phyloP scores from a whole-genome alignment of 495 filamentous ascomycete species.

The Penicillium taxi region DNA sequence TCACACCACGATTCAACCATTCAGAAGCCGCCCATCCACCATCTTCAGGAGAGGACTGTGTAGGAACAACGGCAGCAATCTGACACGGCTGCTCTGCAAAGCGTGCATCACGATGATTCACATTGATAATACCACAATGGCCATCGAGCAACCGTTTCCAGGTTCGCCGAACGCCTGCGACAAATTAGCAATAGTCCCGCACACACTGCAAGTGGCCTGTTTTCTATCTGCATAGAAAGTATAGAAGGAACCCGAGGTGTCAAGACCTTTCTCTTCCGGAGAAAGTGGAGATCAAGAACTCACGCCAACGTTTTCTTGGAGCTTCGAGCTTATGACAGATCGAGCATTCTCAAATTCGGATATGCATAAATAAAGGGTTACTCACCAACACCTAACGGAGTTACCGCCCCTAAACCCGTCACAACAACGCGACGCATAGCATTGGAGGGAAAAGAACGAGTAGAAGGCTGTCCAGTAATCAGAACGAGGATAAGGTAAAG shows the following conservation, averaged over 20 bases:
- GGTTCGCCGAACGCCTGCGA: constrained; percentile 57
- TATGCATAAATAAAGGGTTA: constrained; percentile 3
- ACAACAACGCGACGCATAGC: constrained; percentile 90
- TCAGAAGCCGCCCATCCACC: constrained; percentile 66
- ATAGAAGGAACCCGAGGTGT: constrained; percentile 8
- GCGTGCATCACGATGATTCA: constrained; percentile 46
- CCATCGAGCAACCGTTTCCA: constrained; percentile 77
- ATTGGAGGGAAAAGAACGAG: constrained; percentile 19
- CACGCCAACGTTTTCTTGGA: neutral
- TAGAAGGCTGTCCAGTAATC: too few relatives aligned
- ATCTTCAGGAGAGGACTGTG: constrained; percentile 47
- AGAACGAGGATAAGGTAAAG: constrained; percentile 9
- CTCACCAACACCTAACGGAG: constrained; percentile 77
- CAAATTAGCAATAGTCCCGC: neutral
- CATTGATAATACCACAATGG: constrained; percentile 70
- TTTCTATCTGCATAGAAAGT: neutral
- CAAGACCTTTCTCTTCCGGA: constrained; percentile 22
- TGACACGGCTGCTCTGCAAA: constrained; percentile 70
- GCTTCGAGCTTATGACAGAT: neutral
- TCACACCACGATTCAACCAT: constrained; percentile 58
- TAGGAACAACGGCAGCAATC: constrained; percentile 78
- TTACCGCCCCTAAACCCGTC: constrained; percentile 87
- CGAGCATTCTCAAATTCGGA: too few relatives aligned
- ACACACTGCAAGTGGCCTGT: neutral
- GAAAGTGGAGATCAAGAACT: constrained; percentile 11